Evolutionary conservation across 1,284 basidiomycete species (phyloP), one percentile per base, ranked within the genome.

Genomic region (Ceratobasidium sp.): DNA sequence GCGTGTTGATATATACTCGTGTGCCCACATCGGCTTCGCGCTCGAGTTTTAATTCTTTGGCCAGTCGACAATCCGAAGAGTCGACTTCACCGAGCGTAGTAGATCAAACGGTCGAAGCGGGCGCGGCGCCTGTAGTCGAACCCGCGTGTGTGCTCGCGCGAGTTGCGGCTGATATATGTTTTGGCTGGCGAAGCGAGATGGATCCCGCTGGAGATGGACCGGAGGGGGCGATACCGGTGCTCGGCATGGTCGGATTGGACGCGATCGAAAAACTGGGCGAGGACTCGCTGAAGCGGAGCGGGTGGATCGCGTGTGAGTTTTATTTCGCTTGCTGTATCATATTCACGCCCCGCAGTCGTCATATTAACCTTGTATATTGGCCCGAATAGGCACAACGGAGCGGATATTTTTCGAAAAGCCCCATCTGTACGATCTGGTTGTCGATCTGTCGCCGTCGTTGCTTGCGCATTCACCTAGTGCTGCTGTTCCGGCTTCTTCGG

Each of bases 331-430:
- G 33, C 33, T 33, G 49, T 39, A 26, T 49, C 64, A 49, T 67
- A 67, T 67, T 44, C 33, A 20, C 39, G 40, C 23, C 46, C 33
- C 33, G 33, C 33, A 33, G 33, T 33, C 33, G 33, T 33, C 33
- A 40, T n/a, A 20, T 44, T 20, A 40, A 12, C 9, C 13, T 6
- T 67, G n/a, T 33, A 13, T 55, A 44, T 58, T 44, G 26, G 66
- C 28, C 40, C 4, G 3, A 40, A 44, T 63, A 90, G 89, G 90
- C 83, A 95, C 94, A 10, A 94, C 94, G 0, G 94, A 95, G 80
- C 91, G 93, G 1, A 90, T 95, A 23, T 94, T 93, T 85, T 86
- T 94, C 39, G 94, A 95, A 81, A 93, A 91, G 83, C 92, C 93
- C 1, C 85, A 89, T 1, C 90, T 90, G 82, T 95, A 94, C 82